Evolutionary conservation across 2,329 filamentous ascomycete genomes (phyloP), one percentile per base, ranked within the genome.

Genomic region (Cercospora canescens): DNA sequence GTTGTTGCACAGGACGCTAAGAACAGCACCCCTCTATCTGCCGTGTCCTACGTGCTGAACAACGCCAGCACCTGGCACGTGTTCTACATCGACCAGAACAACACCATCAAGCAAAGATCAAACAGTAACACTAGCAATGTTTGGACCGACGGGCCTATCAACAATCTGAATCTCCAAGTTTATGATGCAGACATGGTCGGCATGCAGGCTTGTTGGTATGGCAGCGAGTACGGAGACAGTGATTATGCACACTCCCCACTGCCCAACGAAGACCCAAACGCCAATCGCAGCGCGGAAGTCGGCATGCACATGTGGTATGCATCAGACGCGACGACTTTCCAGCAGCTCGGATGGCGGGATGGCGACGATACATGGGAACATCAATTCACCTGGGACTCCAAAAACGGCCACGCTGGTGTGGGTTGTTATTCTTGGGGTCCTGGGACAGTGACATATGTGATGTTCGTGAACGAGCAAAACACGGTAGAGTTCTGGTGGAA

Each of bases 261-360:
- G 6, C 72, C 72, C 7, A 76, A 77, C 18, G 69, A 70, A 7
- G 59, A 66, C 4, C 55, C 60, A 75, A 73, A 55, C n/a, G 70
- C 72, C 2, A 69, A 72, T 16, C 70, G 72, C 4, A 75, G 73
- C 59, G 68, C 71, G 6, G 70, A 74, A 30, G 69, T 75, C 6
- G 81, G 80, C 24, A 82, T 82, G 76, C 78, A 81, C 66, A 73
- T 82, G 39, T 83, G 81, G 81, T 82, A 79, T 64, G 78, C 79
- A 5, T 72, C 68, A n/a, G 76, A 79, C 64, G 72, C 74, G 6
- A 76, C 73, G 0, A 80, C 79, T 0, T 81, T 83, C 66, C 64
- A 79, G 48, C 79, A 81, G 64, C 76, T 78, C 34, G 77, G 76
- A 1, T 83, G 80, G 80, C 77, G 78, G 35, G 76, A 77, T 8